These are phyloP conservation scores for Aspergillus indologenus DNA, from an alignment of 495 filamentous ascomycete genomes.

Conservation along the genomic window DNA sequence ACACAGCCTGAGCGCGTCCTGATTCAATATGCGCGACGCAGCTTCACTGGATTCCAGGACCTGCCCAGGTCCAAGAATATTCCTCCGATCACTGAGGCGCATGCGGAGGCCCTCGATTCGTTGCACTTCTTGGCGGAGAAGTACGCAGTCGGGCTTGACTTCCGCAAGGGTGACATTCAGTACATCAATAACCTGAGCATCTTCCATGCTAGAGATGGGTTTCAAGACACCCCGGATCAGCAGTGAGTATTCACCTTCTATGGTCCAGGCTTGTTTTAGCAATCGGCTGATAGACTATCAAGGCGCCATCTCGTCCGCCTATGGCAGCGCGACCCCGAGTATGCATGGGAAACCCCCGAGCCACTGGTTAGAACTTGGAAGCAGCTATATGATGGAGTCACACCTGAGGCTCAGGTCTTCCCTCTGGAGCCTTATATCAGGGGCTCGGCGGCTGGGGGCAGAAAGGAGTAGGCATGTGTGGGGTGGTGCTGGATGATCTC, in stretches of 20 bases:
- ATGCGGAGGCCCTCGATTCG: constrained; percentile 62
- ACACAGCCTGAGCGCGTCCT: constrained; percentile 43
- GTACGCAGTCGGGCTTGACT: constrained; percentile 44
- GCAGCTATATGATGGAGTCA: background rate
- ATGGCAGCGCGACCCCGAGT: background rate
- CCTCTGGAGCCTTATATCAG: background rate
- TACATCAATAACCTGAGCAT: constrained; percentile 70
- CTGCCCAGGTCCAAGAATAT: constrained; percentile 46
- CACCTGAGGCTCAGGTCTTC: background rate
- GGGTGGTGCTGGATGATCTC: too few relatives aligned
- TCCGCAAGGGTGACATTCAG: constrained; percentile 64
- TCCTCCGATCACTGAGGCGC: constrained; percentile 56
- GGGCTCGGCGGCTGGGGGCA: background rate
- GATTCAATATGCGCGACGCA: constrained; percentile 51
- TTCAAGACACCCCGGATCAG: constrained; percentile 15
- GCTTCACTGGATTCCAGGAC: constrained; percentile 52
- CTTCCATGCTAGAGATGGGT: constrained; percentile 48
- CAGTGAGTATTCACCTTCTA: constrained; percentile 10
- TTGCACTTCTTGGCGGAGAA: constrained; percentile 58
- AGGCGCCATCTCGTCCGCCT: background rate
- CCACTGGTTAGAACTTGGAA: background rate
- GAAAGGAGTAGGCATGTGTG: background rate
- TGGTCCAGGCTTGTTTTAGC: background rate
- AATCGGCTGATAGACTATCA: background rate
- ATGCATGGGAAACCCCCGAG: background rate